Base-by-base conservation (phyloP, 2,329 filamentous ascomycete genomes). In the Leptodontidium sp. region DNA sequence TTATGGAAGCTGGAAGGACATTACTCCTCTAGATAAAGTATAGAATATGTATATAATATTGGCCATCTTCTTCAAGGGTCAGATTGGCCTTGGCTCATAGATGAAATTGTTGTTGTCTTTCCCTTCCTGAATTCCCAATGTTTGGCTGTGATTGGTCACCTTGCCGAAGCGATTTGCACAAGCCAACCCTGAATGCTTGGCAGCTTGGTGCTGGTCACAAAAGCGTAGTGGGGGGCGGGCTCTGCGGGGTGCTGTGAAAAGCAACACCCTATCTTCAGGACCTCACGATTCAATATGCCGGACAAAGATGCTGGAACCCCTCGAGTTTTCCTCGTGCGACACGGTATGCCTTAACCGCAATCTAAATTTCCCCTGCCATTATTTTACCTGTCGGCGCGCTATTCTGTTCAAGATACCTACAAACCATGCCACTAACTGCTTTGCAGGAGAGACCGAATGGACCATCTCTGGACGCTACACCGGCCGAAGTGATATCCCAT, bases 381-480 rank as follows among this genome's bases (percentile, higher is more conserved):
- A 8, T 21, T 21, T 21, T 11, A 38, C 35, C n/a, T 50, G 32
- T 21, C 24, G 21, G 38, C n/a, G 24, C 40, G 21, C 9, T 57
- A 24, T 17, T 35, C 14, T 43, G 14, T 45, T 50, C 24, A 35
- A 66, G 29, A 32, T 32, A 32, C 29, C 5, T 58, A 12, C 59
- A 2, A 24, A 17, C 8, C n/a, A 53, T 14, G 53, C 12, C 29
- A 50, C 52, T 68, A 29, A 64, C 24, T 29, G 47, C 32, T 45
- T 63, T 52, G 57, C 15, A 80, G 82, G 82, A 38, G 82, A 84
- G 72, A 84, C 82, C 2, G 82, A 84, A 76, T 84, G 83, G 83
- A 80, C 82, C 1, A 81, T 80, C 24, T 81, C 78, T 40, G 82
- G 83, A n/a, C 79, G 79, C n/a, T 83, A 80, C 73, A 85, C 83